Percentiles rank a stretch among this genome's conserved stretches.
Conservation (phyloP, 2,329 filamentous ascomycete genomes). For the Aureobasidium lini region DNA sequence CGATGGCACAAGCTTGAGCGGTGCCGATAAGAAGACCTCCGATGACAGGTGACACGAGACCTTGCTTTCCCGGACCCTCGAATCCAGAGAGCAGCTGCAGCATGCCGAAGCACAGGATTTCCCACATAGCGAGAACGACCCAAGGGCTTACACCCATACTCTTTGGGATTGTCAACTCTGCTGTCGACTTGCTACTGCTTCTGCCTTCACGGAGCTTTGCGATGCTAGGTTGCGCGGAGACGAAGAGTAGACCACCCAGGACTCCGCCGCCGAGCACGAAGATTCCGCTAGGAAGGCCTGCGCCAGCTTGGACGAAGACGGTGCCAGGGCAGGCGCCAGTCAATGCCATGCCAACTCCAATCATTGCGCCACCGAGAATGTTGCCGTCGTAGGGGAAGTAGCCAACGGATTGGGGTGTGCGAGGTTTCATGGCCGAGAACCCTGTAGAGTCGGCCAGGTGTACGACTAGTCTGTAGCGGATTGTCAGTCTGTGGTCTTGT, state of each 20-base stretch:
- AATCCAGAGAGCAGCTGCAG: slow-evolving; percentile 31
- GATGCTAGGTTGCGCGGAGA: neutral
- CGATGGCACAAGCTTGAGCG: slow-evolving; percentile 51
- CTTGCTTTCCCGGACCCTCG: slow-evolving; percentile 13
- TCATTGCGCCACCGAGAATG: slow-evolving; percentile 53
- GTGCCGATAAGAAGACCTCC: slow-evolving; percentile 54
- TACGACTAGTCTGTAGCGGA: slow-evolving; percentile 25
- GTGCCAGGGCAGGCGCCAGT: slow-evolving; percentile 60
- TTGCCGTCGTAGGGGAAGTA: slow-evolving; percentile 57
- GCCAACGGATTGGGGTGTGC: slow-evolving; percentile 45
- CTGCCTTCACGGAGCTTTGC: neutral
- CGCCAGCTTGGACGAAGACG: slow-evolving; percentile 53
- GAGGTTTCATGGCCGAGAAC: slow-evolving; percentile 40
- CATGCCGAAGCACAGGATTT: slow-evolving; percentile 34
- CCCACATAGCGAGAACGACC: slow-evolving; percentile 36
- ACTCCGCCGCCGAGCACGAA: slow-evolving; percentile 49
- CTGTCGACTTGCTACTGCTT: neutral
- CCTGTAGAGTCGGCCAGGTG: slow-evolving; percentile 38
- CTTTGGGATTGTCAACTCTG: neutral
- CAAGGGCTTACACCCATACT: slow-evolving; percentile 25
- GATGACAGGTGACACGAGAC: slow-evolving; percentile 38
- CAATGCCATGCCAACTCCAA: slow-evolving; percentile 60
- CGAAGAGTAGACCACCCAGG: slow-evolving; percentile 43
- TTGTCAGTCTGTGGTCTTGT: neutral
- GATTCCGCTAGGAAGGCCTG: slow-evolving; percentile 32